A percentile compares a stretch with the other conserved stretches of the same genome.
Evolutionary conservation across 495 filamentous ascomycete species (phyloP).

Genomic region (Aspergillus sclerotioniger): DNA sequence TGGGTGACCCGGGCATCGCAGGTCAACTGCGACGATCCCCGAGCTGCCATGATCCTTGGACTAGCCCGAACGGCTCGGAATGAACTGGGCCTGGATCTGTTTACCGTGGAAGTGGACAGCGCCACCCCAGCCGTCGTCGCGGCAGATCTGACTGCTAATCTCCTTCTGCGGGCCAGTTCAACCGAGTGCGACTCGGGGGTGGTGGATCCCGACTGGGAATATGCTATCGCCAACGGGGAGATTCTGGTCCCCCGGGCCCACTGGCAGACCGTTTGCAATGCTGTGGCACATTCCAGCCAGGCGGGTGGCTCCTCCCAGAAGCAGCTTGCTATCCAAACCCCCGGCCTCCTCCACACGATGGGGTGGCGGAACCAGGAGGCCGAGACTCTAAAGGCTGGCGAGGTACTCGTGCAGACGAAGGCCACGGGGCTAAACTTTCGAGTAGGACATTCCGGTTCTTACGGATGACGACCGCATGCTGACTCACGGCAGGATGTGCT

Average conservation of each 20-base stretch:
- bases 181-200: not conserved
- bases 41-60: slow-evolving; percentile 36
- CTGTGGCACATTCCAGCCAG: not conserved
- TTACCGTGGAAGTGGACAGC: slow-evolving; percentile 39
- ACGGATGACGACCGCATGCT: not conserved
- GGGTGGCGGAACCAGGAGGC: not conserved
- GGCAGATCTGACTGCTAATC: slow-evolving; percentile 22
- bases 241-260: slow-evolving; percentile 28
- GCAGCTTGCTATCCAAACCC: not conserved
- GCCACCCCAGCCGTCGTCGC: not conserved
- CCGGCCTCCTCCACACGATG: not conserved
- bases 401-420: slow-evolving; percentile 36
- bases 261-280: slow-evolving; percentile 14
- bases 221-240: slow-evolving; percentile 22
- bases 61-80: slow-evolving; percentile 38
- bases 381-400: slow-evolving; percentile 13
- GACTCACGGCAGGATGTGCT: slow-evolving; percentile 22
- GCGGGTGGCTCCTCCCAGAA: not conserved
- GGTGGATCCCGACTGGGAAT: slow-evolving; percentile 34
- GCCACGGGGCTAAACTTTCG: slow-evolving; percentile 41
- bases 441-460: slow-evolving; percentile 19
- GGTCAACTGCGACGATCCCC: slow-evolving; percentile 35
- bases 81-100: slow-evolving; percentile 37
- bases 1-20: slow-evolving; percentile 45
- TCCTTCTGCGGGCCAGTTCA: slow-evolving; percentile 8